A percentile compares a stretch with the other conserved stretches of the same genome.
These are phyloP conservation scores for Protomyces inundatus DNA, from an alignment of 1,139 yeast genomes.

Conservation along the genomic window DNA sequence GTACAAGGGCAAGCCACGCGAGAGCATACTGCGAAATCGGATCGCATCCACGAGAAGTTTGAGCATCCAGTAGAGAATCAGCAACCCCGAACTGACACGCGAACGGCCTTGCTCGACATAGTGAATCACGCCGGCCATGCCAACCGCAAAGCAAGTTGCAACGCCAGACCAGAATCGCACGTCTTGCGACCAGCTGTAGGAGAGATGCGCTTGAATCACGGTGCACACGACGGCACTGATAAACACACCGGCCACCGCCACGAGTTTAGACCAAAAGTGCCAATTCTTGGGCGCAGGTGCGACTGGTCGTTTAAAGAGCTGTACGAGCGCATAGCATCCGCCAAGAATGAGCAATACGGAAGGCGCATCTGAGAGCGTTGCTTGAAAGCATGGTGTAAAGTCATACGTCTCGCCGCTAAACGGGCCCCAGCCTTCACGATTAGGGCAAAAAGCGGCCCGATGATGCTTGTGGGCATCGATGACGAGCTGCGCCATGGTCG, in stretches of 20 bases:
- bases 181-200: slow-evolving; percentile 40
- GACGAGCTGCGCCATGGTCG: slow-evolving; percentile 13
- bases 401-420: slow-evolving; percentile 54
- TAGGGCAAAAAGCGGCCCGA: slow-evolving; percentile 40
- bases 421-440: slow-evolving; percentile 71
- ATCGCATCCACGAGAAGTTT: slow-evolving; percentile 42
- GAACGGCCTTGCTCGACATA: slow-evolving; percentile 67
- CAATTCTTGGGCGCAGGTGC: slow-evolving; percentile 30
- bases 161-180: slow-evolving; percentile 46
- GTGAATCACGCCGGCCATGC: slow-evolving; percentile 55
- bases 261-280: slow-evolving; percentile 33
- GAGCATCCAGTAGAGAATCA: slow-evolving; percentile 74
- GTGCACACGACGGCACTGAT: slow-evolving; percentile 16
- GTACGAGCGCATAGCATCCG: slow-evolving; percentile 48
- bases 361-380: slow-evolving; percentile 54
- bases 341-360: slow-evolving; percentile 52
- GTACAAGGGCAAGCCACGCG: slow-evolving; percentile 30
- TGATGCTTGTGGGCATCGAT: slow-evolving; percentile 7
- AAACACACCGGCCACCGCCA: slow-evolving; percentile 13
- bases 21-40: slow-evolving; percentile 30
- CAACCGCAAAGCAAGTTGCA: slow-evolving; percentile 44
- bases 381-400: slow-evolving; percentile 75
- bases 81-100: slow-evolving; percentile 59
- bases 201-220: slow-evolving; percentile 31
- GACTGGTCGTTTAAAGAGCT: slow-evolving; percentile 35